Percentiles rank a stretch among this genome's conserved stretches.
Conservation (phyloP, 169 alveolate genomes). For the Toxoplasma gondii region DNA sequence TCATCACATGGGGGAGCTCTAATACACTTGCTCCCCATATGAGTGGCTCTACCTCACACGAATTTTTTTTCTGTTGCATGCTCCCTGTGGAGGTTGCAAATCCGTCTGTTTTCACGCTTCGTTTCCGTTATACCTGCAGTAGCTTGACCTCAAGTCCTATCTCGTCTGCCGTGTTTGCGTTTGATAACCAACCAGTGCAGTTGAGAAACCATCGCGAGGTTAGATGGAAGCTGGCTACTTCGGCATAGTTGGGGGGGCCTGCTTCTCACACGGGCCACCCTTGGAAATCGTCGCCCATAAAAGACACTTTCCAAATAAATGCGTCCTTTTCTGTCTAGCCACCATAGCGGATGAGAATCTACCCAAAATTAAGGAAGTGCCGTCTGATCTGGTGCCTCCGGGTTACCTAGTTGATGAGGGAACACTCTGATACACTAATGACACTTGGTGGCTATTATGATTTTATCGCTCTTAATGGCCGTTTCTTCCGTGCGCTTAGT, state of each 20-base stretch:
- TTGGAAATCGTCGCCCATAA: constrained; percentile 6
- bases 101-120: no score
- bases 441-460: no score
- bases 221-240: not conserved
- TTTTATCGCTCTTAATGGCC: no score
- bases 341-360: not conserved
- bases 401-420: constrained; percentile 11
- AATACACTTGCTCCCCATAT: no score
- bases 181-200: not conserved
- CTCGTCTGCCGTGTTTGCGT: not conserved
- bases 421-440: not conserved
- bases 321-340: not conserved
- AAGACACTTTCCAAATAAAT: not conserved
- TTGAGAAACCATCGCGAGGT: constrained; percentile 17
- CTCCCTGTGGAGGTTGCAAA: no score
- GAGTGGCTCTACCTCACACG: no score
- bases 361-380: constrained; percentile 35
- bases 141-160: not conserved
- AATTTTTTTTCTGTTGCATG: no score
- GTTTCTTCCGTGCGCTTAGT: no score
- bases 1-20: no score
- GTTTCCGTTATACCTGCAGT: not conserved
- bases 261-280: not conserved
- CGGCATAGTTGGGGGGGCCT: constrained; percentile 14
- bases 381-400: constrained; percentile 20